Evolutionary conservation across 2,329 filamentous ascomycete species (phyloP).

Genomic region (Arthrobotrys iridis): DNA sequence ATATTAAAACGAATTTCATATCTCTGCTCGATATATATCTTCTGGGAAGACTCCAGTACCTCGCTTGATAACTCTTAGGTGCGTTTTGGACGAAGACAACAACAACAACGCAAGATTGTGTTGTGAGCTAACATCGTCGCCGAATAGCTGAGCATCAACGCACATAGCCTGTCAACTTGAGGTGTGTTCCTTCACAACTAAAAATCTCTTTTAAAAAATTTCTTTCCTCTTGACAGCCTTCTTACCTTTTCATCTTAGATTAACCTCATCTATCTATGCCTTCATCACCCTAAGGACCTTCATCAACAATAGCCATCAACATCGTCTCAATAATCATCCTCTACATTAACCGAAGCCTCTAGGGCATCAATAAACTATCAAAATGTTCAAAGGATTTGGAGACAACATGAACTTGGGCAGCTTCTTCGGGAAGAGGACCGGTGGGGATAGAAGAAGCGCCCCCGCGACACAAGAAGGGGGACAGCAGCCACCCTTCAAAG

Average conservation of each 20-base stretch:
- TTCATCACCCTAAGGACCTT: conserved; percentile 5
- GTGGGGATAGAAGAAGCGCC: conserved; percentile 28
- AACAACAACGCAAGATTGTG: background rate
- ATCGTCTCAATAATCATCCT: conserved; percentile 3
- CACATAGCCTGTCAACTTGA: background rate
- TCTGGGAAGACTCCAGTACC: conserved; percentile 11
- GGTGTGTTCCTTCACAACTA: background rate
- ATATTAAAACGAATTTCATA: conserved; percentile 53
- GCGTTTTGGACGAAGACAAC: background rate
- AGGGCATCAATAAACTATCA: conserved; percentile 9
- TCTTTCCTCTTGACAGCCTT: background rate
- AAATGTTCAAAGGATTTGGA: conserved; percentile 38
- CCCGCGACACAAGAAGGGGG: conserved; percentile 33
- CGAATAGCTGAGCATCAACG: conserved; percentile 2
- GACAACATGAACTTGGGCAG: conserved; percentile 25
- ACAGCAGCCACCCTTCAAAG: conserved; percentile 26
- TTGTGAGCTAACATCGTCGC: background rate
- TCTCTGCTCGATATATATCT: conserved; percentile 15
- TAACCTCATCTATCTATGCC: background rate
- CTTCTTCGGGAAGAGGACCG: conserved; percentile 21
- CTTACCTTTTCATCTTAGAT: conserved; percentile 6
- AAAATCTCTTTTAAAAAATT: background rate
- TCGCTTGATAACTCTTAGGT: background rate
- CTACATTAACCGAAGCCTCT: background rate
- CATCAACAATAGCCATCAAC: conserved; percentile 4